Evolutionary conservation across 345 rosid genomes (phyloP).

Genomic region (Rhodomyrtus tomentosa): DNA sequence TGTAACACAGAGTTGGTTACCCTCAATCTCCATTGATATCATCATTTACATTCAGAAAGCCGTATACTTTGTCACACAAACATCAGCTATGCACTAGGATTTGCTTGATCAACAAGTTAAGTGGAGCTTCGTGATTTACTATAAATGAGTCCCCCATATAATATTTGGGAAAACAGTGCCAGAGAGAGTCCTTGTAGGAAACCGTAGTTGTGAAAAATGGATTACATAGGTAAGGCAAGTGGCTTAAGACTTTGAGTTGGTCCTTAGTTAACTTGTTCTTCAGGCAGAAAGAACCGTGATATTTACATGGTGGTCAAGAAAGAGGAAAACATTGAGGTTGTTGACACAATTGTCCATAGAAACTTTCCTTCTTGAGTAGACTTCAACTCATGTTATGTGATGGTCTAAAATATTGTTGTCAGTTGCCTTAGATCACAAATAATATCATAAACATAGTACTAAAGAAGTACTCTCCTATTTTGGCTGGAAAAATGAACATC

Average conservation of each 20-base stretch:
- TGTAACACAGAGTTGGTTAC: no score
- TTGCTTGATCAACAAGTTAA: not conserved
- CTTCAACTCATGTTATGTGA: not conserved
- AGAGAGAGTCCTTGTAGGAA: not conserved
- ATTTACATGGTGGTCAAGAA: not conserved
- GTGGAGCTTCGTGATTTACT: not conserved
- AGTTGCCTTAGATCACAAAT: not conserved
- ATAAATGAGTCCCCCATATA: not conserved
- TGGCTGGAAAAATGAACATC: not conserved
- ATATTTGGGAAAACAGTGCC: not conserved
- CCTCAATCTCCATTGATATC: not conserved
- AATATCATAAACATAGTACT: not conserved
- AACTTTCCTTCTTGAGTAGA: not conserved
- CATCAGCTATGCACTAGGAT: not conserved
- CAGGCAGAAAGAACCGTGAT: not conserved
- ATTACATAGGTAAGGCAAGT: not conserved
- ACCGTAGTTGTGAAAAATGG: not conserved
- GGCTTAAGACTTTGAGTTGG: not conserved
- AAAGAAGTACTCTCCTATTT: not conserved
- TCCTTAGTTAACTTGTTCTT: not conserved
- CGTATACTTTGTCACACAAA: not conserved
- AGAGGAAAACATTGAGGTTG: not conserved
- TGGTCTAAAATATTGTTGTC: not conserved
- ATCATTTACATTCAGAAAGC: not conserved
- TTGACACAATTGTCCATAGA: not conserved